Evolutionary conservation across 2,329 filamentous ascomycete species (phyloP).

Genomic region (Xylariaceae sp.): DNA sequence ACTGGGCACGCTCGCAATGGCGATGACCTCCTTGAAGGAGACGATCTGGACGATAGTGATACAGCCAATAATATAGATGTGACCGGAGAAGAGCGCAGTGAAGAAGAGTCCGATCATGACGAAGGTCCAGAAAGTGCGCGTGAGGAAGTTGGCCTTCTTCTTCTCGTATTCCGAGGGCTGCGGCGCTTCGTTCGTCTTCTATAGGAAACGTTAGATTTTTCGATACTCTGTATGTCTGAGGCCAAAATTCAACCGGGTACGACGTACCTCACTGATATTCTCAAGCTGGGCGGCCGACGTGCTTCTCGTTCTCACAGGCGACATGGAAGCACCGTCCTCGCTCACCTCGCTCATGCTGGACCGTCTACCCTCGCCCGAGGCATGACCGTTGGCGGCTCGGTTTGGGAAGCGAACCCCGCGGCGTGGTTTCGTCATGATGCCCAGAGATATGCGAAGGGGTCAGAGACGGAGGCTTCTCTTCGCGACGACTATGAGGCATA

Average conservation of each 20-base stretch:
- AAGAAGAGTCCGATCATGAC: constrained; percentile 97
- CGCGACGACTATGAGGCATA: not conserved
- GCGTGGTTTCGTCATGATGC: constrained; percentile 35
- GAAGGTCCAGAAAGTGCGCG: constrained; percentile 93
- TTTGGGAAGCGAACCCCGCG: constrained; percentile 53
- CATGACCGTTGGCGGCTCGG: constrained; percentile 42
- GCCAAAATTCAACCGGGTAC: constrained; percentile 21
- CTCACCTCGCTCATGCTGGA: constrained; percentile 68
- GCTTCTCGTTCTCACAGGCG: constrained; percentile 30
- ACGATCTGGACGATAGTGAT: constrained; percentile 93
- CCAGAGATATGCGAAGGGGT: not conserved
- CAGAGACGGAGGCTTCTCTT: not conserved
- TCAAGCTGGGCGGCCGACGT: constrained; percentile 29
- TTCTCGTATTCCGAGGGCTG: constrained; percentile 77
- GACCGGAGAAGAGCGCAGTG: constrained; percentile 83
- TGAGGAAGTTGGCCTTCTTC: constrained; percentile 98
- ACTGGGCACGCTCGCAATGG: constrained; percentile 91
- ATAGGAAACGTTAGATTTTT: not conserved
- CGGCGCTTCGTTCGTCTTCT: constrained; percentile 42
- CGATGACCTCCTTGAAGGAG: constrained; percentile 98
- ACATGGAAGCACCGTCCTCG: constrained; percentile 46
- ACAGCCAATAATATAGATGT: constrained; percentile 93
- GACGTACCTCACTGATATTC: constrained; percentile 36
- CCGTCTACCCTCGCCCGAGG: constrained; percentile 50
- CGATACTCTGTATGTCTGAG: no score